phyloP scores from a whole-genome alignment of 768 basidiomycete genomes.

The Nidularia sp. region DNA sequence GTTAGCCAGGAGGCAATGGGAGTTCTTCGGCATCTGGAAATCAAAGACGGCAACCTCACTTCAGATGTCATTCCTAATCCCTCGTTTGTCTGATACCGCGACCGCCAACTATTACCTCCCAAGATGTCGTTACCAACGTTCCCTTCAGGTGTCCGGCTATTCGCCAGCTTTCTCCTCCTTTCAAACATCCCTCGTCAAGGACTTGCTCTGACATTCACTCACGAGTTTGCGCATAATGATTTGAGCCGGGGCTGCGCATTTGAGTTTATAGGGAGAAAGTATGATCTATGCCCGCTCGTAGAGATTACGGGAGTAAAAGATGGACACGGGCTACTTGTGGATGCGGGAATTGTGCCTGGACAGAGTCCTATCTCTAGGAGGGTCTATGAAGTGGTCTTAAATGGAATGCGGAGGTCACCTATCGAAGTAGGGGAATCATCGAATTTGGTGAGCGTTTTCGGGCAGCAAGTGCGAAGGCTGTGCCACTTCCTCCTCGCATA shows the following conservation, averaged over 20 bases:
- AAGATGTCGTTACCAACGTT: background rate
- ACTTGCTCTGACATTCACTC: conserved; percentile 2
- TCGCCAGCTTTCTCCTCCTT: background rate
- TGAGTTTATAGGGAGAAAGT: conserved; percentile 1
- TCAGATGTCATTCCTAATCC: background rate
- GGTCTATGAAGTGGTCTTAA: conserved; percentile 1
- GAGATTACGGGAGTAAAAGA: background rate
- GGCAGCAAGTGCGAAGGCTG: background rate
- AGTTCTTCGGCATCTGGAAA: background rate
- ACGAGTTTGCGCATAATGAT: conserved; percentile 4
- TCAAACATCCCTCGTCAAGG: background rate
- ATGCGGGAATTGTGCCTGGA: background rate
- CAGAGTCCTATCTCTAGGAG: background rate
- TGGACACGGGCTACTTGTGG: conserved; percentile 2
- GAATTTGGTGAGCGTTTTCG: background rate
- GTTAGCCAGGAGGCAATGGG: background rate
- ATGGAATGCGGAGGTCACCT: background rate
- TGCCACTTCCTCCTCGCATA: background rate
- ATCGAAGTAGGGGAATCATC: background rate
- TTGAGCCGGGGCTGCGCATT: conserved; percentile 4
- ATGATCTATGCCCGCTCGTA: conserved; percentile 9
- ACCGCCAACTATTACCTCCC: background rate
- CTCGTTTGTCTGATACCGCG: background rate
- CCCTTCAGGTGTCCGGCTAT: background rate
- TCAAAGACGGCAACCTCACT: background rate